Conservation (phyloP, 306 rosid species). For the Rubus idaeus region DNA sequence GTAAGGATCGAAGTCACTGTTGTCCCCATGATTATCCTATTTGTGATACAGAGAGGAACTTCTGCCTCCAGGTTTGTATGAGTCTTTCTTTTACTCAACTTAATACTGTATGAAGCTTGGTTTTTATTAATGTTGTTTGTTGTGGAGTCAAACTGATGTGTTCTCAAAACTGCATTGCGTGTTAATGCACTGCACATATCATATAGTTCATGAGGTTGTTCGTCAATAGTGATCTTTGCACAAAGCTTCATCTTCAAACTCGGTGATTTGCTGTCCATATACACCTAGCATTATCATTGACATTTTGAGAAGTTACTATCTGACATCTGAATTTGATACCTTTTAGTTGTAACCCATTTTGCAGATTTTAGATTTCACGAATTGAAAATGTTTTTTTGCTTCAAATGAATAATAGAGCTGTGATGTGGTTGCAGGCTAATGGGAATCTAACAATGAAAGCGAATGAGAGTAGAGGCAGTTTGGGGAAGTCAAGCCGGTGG, state of each 20-base stretch:
- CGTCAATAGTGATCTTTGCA: not conserved
- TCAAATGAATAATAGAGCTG: not conserved
- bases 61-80: slow-evolving; percentile 71
- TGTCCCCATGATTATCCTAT: slow-evolving; percentile 81
- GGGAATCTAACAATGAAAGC: slow-evolving; percentile 43
- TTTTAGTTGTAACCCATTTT: not conserved
- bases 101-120: not conserved
- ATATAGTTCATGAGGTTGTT: not conserved
- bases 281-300: not conserved
- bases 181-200: not conserved
- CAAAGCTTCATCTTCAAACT: not conserved
- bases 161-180: not conserved
- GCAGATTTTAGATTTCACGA: too few relatives aligned
- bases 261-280: not conserved
- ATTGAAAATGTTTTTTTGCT: too few relatives aligned
- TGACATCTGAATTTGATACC: not conserved
- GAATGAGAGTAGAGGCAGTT: slow-evolving; percentile 27
- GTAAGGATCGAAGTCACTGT: slow-evolving; percentile 67
- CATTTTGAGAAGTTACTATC: not conserved
- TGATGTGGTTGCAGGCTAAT: slow-evolving; percentile 39
- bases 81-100: not conserved
- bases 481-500: slow-evolving; percentile 36
- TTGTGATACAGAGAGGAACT: slow-evolving; percentile 47
- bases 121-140: not conserved
- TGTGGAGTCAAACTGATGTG: not conserved